Percentiles rank a stretch among this genome's conserved stretches.
phyloP scores from a whole-genome alignment of 208 protist species.

The Leishmania mexicana region DNA sequence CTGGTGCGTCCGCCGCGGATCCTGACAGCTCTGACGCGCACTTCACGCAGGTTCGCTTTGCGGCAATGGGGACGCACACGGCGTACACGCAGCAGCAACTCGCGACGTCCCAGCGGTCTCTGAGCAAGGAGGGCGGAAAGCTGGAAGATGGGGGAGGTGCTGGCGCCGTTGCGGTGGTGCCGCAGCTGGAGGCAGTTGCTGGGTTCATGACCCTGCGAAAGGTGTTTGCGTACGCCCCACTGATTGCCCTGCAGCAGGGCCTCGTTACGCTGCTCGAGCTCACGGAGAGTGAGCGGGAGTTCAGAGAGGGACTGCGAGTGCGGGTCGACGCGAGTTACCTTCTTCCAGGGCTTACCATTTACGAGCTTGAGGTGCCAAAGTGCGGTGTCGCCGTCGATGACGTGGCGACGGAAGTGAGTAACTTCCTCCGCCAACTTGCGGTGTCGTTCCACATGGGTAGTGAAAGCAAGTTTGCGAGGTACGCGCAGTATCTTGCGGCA shows the following conservation, averaged over 20 bases:
- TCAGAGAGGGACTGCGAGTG: constrained; percentile 25
- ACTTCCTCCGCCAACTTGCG: constrained; percentile 36
- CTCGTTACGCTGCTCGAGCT: neutral
- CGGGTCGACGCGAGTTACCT: constrained; percentile 32
- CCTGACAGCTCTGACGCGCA: constrained; percentile 15
- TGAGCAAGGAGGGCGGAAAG: constrained; percentile 1
- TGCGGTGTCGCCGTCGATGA: constrained; percentile 49
- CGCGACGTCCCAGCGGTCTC: neutral
- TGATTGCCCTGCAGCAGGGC: constrained; percentile 2
- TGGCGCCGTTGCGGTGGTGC: neutral
- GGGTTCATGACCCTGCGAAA: constrained; percentile 35
- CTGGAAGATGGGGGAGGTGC: neutral
- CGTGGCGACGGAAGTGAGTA: constrained; percentile 41
- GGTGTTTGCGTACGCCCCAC: constrained; percentile 36
- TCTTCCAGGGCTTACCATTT: constrained; percentile 33
- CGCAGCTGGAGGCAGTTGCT: constrained; percentile 13
- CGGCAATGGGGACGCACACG: constrained; percentile 15
- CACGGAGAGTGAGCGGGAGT: constrained; percentile 11
- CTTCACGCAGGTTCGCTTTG: constrained; percentile 30
- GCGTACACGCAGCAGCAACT: constrained; percentile 12
- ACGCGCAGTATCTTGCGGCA: constrained; percentile 46
- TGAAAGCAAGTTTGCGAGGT: constrained; percentile 74
- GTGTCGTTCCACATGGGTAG: constrained; percentile 51
- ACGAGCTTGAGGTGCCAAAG: constrained; percentile 75
- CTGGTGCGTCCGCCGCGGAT: neutral